Evolutionary conservation across 306 rosid species (phyloP).

Genomic region (Casuarina equisetifolia): DNA sequence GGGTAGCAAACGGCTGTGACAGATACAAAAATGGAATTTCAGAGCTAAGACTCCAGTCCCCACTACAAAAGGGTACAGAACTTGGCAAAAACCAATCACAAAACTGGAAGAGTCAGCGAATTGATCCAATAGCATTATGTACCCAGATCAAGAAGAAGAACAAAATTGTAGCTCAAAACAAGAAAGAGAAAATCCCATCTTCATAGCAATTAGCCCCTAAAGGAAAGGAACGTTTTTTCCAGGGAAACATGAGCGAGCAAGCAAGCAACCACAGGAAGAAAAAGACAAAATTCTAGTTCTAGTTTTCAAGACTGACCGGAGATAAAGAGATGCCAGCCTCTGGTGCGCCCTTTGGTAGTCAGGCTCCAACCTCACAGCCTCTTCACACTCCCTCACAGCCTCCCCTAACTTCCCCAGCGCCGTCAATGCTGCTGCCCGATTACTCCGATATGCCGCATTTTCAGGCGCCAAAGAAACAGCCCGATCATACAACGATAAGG

Average conservation of each 20-base stretch:
- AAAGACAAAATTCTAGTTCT: not conserved
- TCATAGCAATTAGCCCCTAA: not conserved
- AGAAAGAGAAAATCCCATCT: constrained; percentile 15
- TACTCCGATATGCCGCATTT: constrained; percentile 75
- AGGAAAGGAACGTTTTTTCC: not conserved
- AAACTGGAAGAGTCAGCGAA: not conserved
- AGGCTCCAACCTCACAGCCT: constrained; percentile 79
- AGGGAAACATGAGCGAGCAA: constrained; percentile 7
- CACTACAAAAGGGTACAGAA: not conserved
- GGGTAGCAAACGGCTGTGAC: not conserved
- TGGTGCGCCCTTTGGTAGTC: constrained; percentile 77
- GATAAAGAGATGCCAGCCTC: constrained; percentile 75
- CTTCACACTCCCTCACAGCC: constrained; percentile 79
- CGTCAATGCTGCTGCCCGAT: constrained; percentile 80
- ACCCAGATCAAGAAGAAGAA: constrained; percentile 13
- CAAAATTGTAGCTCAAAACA: constrained; percentile 1
- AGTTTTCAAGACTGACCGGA: constrained; percentile 52
- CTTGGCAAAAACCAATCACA: not conserved
- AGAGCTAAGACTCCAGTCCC: not conserved
- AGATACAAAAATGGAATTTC: not conserved
- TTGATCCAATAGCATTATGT: not conserved
- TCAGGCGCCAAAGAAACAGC: constrained; percentile 66
- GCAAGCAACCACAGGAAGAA: constrained; percentile 1
- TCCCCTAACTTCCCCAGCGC: constrained; percentile 76
- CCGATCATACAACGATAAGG: constrained; percentile 78